Base-by-base conservation (phyloP, 2,329 filamentous ascomycete species). In the Colletotrichum sp. region DNA sequence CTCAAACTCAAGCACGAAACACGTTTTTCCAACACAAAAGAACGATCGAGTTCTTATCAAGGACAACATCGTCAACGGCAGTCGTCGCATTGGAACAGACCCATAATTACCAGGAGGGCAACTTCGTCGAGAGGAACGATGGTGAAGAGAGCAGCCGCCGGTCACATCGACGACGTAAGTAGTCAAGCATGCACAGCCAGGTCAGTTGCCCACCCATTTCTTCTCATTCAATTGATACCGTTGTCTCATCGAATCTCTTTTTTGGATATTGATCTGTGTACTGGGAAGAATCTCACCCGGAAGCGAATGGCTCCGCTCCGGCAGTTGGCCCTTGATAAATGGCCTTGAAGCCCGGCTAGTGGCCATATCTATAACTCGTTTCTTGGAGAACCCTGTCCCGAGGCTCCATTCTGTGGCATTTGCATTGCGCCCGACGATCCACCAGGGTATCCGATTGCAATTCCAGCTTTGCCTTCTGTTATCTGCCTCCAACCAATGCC, bases 401-500 rank as follows among this genome's bases (percentile, higher is more conserved):
- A 34, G 38, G 48, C 52, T 62, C 56, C 43, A 28, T 34, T 24
- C 6, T 56, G 28, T 24, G 56, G 71, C 59, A 30, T 26, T 26
- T 18, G n/a, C 48, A 32, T 32, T 61, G 26, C 67, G 34, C 34
- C 69, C 24, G 38, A 63, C 66, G 21, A 34, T 56, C 52, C 62
- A 24, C 69, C 32, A 63, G 69, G 69, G 69, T 67, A 75, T 75
- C 62, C 62, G 52, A 69, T 71, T 58, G 52, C 55, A 52, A 26
- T 52, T 30, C 61, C 68, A 66, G 72, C 61, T 32, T 24, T 21
- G 59, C 36, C 38, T 34, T 52, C 26, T 28, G 72, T 38, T 74
- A 24, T 30, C 73, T 62, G 30, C 34, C 43, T 26, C 26, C 36
- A 7, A 26, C 34, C 21, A n/a, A 61, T 61, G 26, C 16, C 62